Base-by-base conservation (phyloP, 805 yeast genomes). In the Kurtzmaniella fragi region DNA sequence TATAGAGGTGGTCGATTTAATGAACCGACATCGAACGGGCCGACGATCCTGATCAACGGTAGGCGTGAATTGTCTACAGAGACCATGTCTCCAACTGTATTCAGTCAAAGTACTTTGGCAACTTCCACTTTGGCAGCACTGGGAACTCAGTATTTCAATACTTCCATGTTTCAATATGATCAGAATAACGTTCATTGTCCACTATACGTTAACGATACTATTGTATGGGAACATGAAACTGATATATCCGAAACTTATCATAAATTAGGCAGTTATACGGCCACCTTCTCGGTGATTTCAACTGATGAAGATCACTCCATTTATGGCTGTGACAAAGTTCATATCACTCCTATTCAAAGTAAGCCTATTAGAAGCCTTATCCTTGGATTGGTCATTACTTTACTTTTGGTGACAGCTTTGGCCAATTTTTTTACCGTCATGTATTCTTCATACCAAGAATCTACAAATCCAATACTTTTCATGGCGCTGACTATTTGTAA, bases 401-500 rank as follows among this genome's bases (percentile, higher is more conserved):
- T 70, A 14, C 54, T 75, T 6, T 50, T 71, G 2, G 59, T 61
- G 3, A 54, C 81, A 5, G 63, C 65, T n/a, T 41, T 61, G 2
- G 45, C 74, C 17, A 65, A 76, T 28, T 43, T 62, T 28, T 52
- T 72, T 42, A 60, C 68, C 6, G 58, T 70, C 36, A 73, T 61
- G n/a, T 57, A 50, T 39, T 67, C 84, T 29, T 80, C 84, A 0
- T 75, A 71, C 51, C 80, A 74, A 60, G 87, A 78, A 58, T 59
- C 84, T 25, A 52, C 71, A 34, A 66, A 76, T 45, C 73, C 80
- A 27, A 71, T 76, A 50, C 49, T 79, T 40, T 62, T 67, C 49
- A 49, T 64, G 41, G 82, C 82, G 17, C 68, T 84, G 5, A 73
- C 80, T 23, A 77, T 77, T 34, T 78, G 84, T 53, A 78, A 77